These are phyloP conservation scores for Colletotrichum agaves DNA, from an alignment of 2,329 filamentous ascomycete species.

Conservation along the genomic window DNA sequence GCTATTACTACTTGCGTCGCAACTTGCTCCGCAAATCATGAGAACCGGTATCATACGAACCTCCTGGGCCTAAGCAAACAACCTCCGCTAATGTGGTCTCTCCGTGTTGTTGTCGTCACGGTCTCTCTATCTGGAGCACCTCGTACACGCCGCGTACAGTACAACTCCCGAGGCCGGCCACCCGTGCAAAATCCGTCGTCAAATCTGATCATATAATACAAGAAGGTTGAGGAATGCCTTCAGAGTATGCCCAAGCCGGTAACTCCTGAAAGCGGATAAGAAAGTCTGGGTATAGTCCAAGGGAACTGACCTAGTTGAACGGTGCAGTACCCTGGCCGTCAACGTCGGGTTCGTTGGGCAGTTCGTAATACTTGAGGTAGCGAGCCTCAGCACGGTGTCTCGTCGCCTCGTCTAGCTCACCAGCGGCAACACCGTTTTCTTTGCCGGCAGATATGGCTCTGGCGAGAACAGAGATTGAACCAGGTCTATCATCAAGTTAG, in stretches of 20 bases:
- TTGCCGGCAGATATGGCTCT: constrained; percentile 53
- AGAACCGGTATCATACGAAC: constrained; percentile 5
- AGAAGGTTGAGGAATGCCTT: constrained; percentile 17
- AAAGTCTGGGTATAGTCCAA: not conserved
- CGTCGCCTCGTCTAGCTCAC: constrained; percentile 63
- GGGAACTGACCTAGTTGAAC: constrained; percentile 56
- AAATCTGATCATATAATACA: constrained; percentile 35
- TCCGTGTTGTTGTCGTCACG: constrained; percentile 13
- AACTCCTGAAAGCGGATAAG: constrained; percentile 22
- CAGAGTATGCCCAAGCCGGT: not conserved
- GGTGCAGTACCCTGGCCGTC: constrained; percentile 61
- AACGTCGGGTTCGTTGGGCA: constrained; percentile 57
- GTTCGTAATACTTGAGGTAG: constrained; percentile 64
- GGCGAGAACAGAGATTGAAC: constrained; percentile 56
- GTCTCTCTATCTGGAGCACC: constrained; percentile 30
- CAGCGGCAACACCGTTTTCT: constrained; percentile 55
- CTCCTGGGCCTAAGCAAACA: constrained; percentile 13
- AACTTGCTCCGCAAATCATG: constrained; percentile 10
- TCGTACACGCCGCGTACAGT: constrained; percentile 31
- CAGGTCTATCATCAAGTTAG: constrained; percentile 50
- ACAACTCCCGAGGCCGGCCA: constrained; percentile 22
- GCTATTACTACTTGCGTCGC: constrained; percentile 27
- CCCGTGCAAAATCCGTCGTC: constrained; percentile 28
- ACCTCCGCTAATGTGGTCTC: constrained; percentile 10
- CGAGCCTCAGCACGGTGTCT: constrained; percentile 61